Evolutionary conservation across 2,329 filamentous ascomycete genomes (phyloP).

Genomic region (Phoma sp.): DNA sequence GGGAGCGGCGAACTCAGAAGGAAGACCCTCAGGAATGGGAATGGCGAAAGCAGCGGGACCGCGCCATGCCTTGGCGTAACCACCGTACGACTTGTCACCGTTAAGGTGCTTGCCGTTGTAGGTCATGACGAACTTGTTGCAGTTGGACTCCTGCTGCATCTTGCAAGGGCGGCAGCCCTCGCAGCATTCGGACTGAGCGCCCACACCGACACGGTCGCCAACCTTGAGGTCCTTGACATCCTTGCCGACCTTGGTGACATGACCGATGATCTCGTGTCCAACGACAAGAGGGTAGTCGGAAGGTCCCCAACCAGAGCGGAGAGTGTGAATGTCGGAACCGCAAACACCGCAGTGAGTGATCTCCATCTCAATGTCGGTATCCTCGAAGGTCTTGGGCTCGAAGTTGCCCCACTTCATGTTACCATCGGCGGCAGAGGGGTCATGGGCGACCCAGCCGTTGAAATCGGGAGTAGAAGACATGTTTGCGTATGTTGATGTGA

Average conservation of each 20-base stretch:
- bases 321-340: constrained; percentile 44
- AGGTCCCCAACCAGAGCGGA: constrained; percentile 53
- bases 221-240: constrained; percentile 60
- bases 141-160: constrained; percentile 52
- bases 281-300: constrained; percentile 56
- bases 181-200: constrained; percentile 56
- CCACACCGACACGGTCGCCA: constrained; percentile 65
- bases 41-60: constrained; percentile 75
- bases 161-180: constrained; percentile 57
- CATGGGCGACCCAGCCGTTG: constrained; percentile 63
- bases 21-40: constrained; percentile 77
- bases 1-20: constrained; percentile 66
- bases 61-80: constrained; percentile 69
- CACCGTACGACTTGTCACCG: constrained; percentile 68
- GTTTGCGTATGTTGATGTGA: background rate
- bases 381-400: constrained; percentile 58
- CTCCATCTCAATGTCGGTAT: constrained; percentile 64
- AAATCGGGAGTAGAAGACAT: constrained; percentile 52
- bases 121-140: constrained; percentile 53
- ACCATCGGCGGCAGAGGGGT: constrained; percentile 56
- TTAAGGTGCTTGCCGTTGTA: constrained; percentile 57
- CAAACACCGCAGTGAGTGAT: constrained; percentile 51
- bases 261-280: constrained; percentile 52
- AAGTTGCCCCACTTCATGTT: constrained; percentile 61
- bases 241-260: constrained; percentile 45